A percentile compares a stretch with the other conserved stretches of the same genome.
These are phyloP conservation scores for Coriolopsis trogii DNA, from an alignment of 1,284 basidiomycete species.

Conservation along the genomic window DNA sequence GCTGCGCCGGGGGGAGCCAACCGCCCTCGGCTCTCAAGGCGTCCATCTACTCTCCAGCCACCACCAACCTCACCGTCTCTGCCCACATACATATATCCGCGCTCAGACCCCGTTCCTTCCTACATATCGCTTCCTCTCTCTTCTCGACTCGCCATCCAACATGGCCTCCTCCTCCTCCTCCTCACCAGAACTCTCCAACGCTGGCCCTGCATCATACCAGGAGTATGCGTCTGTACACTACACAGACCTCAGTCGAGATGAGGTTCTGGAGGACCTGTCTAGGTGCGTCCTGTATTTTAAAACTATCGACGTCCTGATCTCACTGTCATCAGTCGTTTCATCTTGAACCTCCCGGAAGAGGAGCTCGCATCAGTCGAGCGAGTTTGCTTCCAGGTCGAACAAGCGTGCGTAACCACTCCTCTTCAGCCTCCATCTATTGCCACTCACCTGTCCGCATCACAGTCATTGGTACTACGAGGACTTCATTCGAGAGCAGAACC, in stretches of 20 bases:
- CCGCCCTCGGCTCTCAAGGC: conserved; percentile 17
- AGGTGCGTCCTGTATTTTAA: conserved; percentile 50
- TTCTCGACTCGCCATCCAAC: conserved; percentile 27
- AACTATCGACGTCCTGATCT: conserved; percentile 16
- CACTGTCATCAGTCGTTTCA: conserved; percentile 76
- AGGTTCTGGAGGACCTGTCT: conserved; percentile 89
- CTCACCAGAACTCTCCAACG: conserved; percentile 69
- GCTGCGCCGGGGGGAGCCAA: conserved; percentile 20
- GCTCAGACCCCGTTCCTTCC: conserved; percentile 23
- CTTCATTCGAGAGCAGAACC: conserved; percentile 92
- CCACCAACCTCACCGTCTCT: conserved; percentile 21
- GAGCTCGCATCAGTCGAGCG: conserved; percentile 92
- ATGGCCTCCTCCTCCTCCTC: conserved; percentile 68
- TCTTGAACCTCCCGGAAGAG: conserved; percentile 94
- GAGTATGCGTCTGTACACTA: conserved; percentile 26
- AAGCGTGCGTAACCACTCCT: conserved; percentile 72
- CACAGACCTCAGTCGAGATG: conserved; percentile 50
- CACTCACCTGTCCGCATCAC: conserved; percentile 9
- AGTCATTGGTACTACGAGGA: conserved; percentile 99
- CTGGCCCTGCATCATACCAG: conserved; percentile 39
- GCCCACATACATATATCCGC: conserved; percentile 17
- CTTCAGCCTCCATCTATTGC: conserved; percentile 11
- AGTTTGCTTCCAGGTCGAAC: conserved; percentile 98
- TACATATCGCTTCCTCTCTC: conserved; percentile 36
- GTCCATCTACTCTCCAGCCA: conserved; percentile 26